Evolutionary conservation across 805 yeast species (phyloP).

Genomic region (Cyberlindnera saturnus): DNA sequence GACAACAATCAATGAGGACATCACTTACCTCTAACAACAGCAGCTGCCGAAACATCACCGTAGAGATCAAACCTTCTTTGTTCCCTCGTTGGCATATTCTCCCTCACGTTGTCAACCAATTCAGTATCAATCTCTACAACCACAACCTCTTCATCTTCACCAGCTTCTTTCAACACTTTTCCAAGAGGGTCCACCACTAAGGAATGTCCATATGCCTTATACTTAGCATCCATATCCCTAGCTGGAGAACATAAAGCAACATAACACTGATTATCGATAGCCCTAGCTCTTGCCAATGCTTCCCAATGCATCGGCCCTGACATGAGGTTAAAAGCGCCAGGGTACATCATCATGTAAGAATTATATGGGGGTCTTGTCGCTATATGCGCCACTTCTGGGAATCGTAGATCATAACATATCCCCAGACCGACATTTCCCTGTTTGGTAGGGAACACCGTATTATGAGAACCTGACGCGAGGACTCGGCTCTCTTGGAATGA

Average conservation of each 20-base stretch:
- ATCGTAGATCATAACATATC: constrained; percentile 77
- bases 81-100: constrained; percentile 54
- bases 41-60: constrained; percentile 28
- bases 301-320: constrained; percentile 87
- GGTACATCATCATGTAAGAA: constrained; percentile 71
- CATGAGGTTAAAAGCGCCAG: constrained; percentile 80
- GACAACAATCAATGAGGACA: too few relatives aligned
- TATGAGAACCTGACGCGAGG: constrained; percentile 9
- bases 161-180: constrained; percentile 60
- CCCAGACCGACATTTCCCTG: constrained; percentile 81
- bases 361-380: constrained; percentile 39
- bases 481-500: constrained; percentile 64
- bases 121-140: constrained; percentile 63
- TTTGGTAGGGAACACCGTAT: constrained; percentile 24
- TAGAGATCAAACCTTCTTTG: constrained; percentile 64
- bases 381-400: constrained; percentile 69
- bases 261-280: constrained; percentile 68
- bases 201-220: constrained; percentile 66
- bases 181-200: constrained; percentile 61
- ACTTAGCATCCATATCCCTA: constrained; percentile 55
- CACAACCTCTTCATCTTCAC: constrained; percentile 64
- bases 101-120: constrained; percentile 46
- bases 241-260: constrained; percentile 86
- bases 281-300: constrained; percentile 63
- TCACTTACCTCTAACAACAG: constrained; percentile 12